Base-by-base conservation (phyloP, 2,329 filamentous ascomycete genomes). In the Ascochyta fabae region DNA sequence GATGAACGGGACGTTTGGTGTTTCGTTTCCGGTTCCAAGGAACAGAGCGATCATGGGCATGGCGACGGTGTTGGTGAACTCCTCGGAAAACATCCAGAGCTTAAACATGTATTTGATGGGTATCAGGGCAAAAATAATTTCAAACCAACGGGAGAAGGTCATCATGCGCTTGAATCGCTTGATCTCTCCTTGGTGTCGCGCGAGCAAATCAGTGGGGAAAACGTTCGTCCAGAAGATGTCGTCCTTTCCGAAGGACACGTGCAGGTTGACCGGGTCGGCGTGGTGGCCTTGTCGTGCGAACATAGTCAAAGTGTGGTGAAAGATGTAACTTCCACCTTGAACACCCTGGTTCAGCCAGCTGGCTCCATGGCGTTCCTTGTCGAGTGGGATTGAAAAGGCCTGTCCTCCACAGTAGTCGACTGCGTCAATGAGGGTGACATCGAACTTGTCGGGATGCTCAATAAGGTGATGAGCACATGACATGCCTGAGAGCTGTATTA, bases 21-120 rank as follows among this genome's bases (percentile, higher is more conserved):
- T 89, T 64, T 90, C 87, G 62, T 92, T 92, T 1, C 89, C 88
- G 6, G 89, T 91, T 0, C 89, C 89, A 0, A 92, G 78, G 68
- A 92, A 91, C 1, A 92, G 77, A 0, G 89, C 89, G 29, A 91
- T 84, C 70, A 92, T 84, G 0, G 89, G 89, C 53, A 89, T 80
- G 0, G 88, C 86, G 74, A 92, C 87, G 33, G 85, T 86, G 66
- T 91, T 87, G 15, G 83, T 84, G 68, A 92, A 92, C 51, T 89
- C 87, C 9, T 84, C 80, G 52, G 81, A 87, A 74, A 92, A 91
- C 53, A 85, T 77, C 73, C 90, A 91, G 46, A 91, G 72, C 52
- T 84, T 84, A 63, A 91, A 79, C 70, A 91, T 81, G 31, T 86
- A 73, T 56, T 84, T 86, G 65, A 92, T 86, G 0, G 78, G 86